These are phyloP conservation scores for Oropetium thomaeum DNA, from an alignment of 176 grass and related monocot species.

Conservation along the genomic window DNA sequence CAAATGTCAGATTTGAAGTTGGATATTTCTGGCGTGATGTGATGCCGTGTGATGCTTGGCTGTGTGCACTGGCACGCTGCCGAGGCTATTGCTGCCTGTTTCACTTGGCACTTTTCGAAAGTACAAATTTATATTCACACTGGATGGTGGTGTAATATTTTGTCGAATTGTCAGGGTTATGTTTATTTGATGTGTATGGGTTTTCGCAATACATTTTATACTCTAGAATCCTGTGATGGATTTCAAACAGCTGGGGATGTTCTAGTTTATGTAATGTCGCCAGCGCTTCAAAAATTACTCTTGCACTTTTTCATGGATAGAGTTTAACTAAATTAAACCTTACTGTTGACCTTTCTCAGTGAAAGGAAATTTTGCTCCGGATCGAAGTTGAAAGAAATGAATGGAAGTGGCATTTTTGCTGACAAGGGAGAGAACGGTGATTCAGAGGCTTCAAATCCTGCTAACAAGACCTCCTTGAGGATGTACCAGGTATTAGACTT, in stretches of 20 bases:
- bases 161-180: neutral
- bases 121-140: neutral
- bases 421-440: slow-evolving; percentile 46
- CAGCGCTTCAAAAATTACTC: neutral
- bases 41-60: neutral
- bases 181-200: neutral
- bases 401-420: slow-evolving; percentile 80
- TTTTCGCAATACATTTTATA: neutral
- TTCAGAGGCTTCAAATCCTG: slow-evolving; percentile 52
- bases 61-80: neutral
- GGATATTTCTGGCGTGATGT: neutral
- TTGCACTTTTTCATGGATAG: neutral
- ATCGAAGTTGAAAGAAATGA: slow-evolving; percentile 80
- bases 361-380: slow-evolving; percentile 79
- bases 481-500: slow-evolving; percentile 75
- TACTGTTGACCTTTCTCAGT: slow-evolving; percentile 27
- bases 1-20: neutral
- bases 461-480: slow-evolving; percentile 60
- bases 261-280: neutral
- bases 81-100: neutral
- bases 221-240: neutral
- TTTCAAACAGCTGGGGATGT: neutral
- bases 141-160: neutral
- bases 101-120: neutral
- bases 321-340: slow-evolving; percentile 19